Evolutionary conservation across 768 basidiomycete genomes (phyloP).

Genomic region (Cystobasidium onofrii): DNA sequence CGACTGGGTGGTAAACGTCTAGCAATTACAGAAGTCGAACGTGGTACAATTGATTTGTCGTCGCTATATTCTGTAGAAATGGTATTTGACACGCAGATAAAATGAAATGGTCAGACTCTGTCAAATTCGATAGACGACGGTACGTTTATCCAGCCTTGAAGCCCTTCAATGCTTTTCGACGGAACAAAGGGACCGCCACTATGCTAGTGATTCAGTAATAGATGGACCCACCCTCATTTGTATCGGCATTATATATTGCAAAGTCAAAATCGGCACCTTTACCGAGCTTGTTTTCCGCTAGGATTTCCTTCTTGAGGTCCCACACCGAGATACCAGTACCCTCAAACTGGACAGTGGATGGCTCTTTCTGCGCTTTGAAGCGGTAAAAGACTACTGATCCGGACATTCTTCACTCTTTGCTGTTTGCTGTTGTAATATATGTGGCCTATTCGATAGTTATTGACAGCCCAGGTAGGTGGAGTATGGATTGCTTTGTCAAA

Average conservation of each 20-base stretch:
- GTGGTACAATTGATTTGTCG: conserved; percentile 81
- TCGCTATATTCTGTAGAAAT: conserved; percentile 70
- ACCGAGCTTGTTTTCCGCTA: conserved; percentile 87
- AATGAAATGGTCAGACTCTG: not conserved
- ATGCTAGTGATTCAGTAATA: not conserved
- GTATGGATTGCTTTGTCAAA: too few relatives aligned
- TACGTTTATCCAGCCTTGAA: not conserved
- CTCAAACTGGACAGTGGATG: conserved; percentile 92
- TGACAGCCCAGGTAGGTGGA: not conserved
- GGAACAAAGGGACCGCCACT: not conserved
- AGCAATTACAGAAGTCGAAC: conserved; percentile 87
- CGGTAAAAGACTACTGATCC: conserved; percentile 29
- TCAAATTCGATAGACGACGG: too few relatives aligned
- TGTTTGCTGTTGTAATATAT: not conserved
- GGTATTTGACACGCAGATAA: not conserved
- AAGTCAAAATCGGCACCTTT: conserved; percentile 92
- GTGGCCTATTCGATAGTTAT: not conserved
- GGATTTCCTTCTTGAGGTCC: conserved; percentile 97
- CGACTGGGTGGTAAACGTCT: conserved; percentile 71
- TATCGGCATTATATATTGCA: conserved; percentile 68
- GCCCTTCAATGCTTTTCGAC: not conserved
- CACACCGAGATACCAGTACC: conserved; percentile 98
- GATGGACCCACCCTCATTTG: conserved; percentile 72
- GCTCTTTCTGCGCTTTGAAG: conserved; percentile 88
- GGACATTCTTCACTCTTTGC: not conserved